These are phyloP conservation scores for Debaryomyces castellii DNA, from an alignment of 805 yeast genomes.

Conservation along the genomic window DNA sequence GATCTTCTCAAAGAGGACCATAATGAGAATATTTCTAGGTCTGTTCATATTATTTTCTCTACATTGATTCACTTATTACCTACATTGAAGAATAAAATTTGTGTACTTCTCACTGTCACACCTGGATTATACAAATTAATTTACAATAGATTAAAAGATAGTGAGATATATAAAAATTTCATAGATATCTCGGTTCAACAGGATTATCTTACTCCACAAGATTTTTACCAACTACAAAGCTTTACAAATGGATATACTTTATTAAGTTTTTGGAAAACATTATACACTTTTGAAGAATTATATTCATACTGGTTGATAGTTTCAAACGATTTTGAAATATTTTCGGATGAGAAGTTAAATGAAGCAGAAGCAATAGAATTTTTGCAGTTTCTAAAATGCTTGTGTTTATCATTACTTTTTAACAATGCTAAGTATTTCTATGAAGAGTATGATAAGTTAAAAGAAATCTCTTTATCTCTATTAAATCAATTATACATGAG, in stretches of 20 bases:
- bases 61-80: slow-evolving; percentile 40
- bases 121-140: slow-evolving; percentile 39
- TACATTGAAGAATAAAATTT: slow-evolving; percentile 31
- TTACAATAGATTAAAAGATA: slow-evolving; percentile 19
- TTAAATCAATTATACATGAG: slow-evolving; percentile 65
- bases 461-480: slow-evolving; percentile 46
- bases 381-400: slow-evolving; percentile 47
- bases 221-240: slow-evolving; percentile 8
- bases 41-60: slow-evolving; percentile 19
- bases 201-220: slow-evolving; percentile 13
- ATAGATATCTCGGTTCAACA: neutral
- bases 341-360: slow-evolving; percentile 41
- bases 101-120: slow-evolving; percentile 41
- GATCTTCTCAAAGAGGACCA: slow-evolving; percentile 9
- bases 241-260: neutral
- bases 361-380: slow-evolving; percentile 39
- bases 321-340: slow-evolving; percentile 63
- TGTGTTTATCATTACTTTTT: slow-evolving; percentile 53
- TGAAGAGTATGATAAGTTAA: slow-evolving; percentile 11
- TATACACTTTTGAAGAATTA: slow-evolving; percentile 57
- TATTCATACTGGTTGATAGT: slow-evolving; percentile 67
- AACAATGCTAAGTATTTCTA: slow-evolving; percentile 12
- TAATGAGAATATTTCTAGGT: slow-evolving; percentile 3
- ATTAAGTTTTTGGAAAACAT: slow-evolving; percentile 29
- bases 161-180: slow-evolving; percentile 5